Conservation (phyloP, 192 early-diverging fungal species). For the Backusella luteola region DNA sequence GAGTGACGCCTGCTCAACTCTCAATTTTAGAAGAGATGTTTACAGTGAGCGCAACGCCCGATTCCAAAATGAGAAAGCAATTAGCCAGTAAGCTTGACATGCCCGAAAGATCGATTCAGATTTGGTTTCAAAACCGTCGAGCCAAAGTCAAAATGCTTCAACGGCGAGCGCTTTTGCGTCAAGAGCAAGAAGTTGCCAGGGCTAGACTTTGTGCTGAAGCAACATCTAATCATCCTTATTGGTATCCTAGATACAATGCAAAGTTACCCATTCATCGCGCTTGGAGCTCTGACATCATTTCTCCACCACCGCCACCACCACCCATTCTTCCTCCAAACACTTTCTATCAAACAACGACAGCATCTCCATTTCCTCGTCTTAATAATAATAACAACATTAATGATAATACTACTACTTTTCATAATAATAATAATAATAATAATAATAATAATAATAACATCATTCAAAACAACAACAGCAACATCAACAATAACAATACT, state of each 20-base stretch:
- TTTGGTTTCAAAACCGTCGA: slow-evolving; percentile 84
- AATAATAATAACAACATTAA: not conserved
- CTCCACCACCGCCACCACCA: not conserved
- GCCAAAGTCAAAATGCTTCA: slow-evolving; percentile 72
- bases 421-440: not conserved
- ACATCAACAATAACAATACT: not conserved
- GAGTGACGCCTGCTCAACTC: slow-evolving; percentile 63
- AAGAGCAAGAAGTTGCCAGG: slow-evolving; percentile 30
- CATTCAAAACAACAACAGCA: not conserved
- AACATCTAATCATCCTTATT: not conserved
- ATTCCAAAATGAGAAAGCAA: slow-evolving; percentile 60
- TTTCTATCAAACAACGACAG: not conserved
- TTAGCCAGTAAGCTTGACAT: slow-evolving; percentile 66
- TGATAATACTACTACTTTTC: not conserved
- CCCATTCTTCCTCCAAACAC: not conserved
- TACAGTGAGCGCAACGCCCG: slow-evolving; percentile 60
- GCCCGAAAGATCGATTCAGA: slow-evolving; percentile 72
- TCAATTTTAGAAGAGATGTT: slow-evolving; percentile 68
- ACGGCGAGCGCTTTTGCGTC: slow-evolving; percentile 25
- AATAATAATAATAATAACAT: not conserved
- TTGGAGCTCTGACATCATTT: slow-evolving; percentile 33
- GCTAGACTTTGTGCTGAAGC: slow-evolving; percentile 29
- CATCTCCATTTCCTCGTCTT: not conserved
- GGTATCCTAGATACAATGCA: not conserved
- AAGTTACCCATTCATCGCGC: slow-evolving; percentile 30